Evolutionary conservation across 2,329 filamentous ascomycete genomes (phyloP).

Genomic region (Tolypocladium ophioglossoides): DNA sequence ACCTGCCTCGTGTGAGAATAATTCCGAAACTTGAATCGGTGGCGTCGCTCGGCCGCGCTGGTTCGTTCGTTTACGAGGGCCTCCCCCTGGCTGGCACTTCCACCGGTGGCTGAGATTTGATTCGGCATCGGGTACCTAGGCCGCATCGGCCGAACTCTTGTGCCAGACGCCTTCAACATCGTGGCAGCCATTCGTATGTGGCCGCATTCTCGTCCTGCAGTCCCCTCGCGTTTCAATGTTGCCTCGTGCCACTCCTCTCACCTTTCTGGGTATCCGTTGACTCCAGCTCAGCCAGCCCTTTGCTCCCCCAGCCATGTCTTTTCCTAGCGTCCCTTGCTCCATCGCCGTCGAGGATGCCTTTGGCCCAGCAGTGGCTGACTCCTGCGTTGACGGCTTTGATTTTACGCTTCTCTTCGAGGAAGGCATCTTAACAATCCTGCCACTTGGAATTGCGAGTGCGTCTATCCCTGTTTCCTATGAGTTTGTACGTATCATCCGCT

Average conservation of each 20-base stretch:
- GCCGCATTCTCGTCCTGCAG: not conserved
- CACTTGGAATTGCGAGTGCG: slow-evolving; percentile 9
- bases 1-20: not conserved
- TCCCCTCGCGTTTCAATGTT: not conserved
- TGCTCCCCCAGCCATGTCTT: slow-evolving; percentile 1
- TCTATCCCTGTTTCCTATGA: not conserved
- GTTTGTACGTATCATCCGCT: not conserved
- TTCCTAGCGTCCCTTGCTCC: slow-evolving; percentile 1
- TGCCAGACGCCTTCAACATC: not conserved
- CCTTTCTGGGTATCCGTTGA: not conserved
- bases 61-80: not conserved
- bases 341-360: slow-evolving; percentile 6
- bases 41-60: not conserved
- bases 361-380: slow-evolving; percentile 7
- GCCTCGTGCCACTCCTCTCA: not conserved
- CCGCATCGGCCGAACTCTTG: not conserved
- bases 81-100: not conserved
- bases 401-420: slow-evolving; percentile 19
- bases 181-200: not conserved
- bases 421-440: slow-evolving; percentile 11
- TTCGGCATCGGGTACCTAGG: not conserved
- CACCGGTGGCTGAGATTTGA: not conserved
- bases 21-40: not conserved
- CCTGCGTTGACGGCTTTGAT: slow-evolving; percentile 16
- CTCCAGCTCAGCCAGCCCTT: not conserved